These are phyloP conservation scores for Beauveria caledonica DNA, from an alignment of 2,329 filamentous ascomycete species.

Conservation along the genomic window DNA sequence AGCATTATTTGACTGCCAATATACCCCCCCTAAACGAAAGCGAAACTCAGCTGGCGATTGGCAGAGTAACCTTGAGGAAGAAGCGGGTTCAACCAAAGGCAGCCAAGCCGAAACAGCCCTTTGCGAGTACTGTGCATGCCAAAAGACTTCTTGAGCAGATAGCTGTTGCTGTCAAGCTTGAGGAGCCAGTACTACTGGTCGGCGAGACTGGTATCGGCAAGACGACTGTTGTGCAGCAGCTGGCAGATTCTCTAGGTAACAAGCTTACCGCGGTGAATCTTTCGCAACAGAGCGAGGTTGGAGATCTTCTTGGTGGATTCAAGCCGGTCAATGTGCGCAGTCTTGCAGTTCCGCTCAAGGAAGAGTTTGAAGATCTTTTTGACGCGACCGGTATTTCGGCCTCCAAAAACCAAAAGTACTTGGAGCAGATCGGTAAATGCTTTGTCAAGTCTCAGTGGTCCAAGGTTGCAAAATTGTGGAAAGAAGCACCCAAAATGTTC, in stretches of 20 bases:
- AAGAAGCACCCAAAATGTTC: conserved; percentile 83
- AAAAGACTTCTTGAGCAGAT: conserved; percentile 82
- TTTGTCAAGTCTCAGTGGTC: conserved; percentile 79
- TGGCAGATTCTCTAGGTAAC: conserved; percentile 75
- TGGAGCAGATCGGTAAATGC: conserved; percentile 71
- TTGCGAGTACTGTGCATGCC: conserved; percentile 83
- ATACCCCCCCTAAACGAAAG: conserved; percentile 61
- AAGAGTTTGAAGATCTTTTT: conserved; percentile 89
- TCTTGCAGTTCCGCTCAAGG: conserved; percentile 80
- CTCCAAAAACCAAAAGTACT: conserved; percentile 79
- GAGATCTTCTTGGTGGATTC: conserved; percentile 92
- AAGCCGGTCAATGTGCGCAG: conserved; percentile 90
- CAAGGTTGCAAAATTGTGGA: conserved; percentile 79
- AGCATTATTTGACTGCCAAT: conserved; percentile 68
- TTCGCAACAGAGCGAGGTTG: conserved; percentile 94
- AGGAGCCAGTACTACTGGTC: conserved; percentile 90
- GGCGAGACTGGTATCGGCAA: conserved; percentile 98
- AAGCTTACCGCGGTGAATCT: conserved; percentile 90
- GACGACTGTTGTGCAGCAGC: conserved; percentile 89
- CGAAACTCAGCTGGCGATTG: conserved; percentile 51
- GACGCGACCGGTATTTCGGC: conserved; percentile 74
- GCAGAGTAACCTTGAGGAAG: conserved; percentile 56
- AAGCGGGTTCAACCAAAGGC: conserved; percentile 41
- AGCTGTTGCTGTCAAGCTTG: conserved; percentile 68
- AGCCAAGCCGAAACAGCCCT: conserved; percentile 53